A percentile compares a stretch with the other conserved stretches of the same genome.
These are phyloP conservation scores for Trichoderma simmonsii DNA, from an alignment of 2,329 filamentous ascomycete species.

Conservation along the genomic window DNA sequence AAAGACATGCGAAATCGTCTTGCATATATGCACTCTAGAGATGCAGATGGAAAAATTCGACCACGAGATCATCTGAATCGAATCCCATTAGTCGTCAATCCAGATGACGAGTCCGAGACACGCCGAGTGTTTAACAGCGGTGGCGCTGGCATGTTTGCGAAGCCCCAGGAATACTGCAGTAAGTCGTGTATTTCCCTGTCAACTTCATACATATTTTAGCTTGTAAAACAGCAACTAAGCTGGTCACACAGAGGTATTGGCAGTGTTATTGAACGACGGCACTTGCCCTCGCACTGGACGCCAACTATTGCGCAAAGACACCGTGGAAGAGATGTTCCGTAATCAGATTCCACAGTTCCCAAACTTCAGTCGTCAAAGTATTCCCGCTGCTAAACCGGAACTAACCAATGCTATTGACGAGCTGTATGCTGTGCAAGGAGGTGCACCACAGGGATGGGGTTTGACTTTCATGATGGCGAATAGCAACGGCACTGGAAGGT, in stretches of 20 bases:
- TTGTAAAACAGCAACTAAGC: not conserved
- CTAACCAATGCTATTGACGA: not conserved
- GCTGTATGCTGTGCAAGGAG: not conserved
- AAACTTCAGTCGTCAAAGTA: not conserved
- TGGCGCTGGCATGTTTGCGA: conserved; percentile 5
- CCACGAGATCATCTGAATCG: not conserved
- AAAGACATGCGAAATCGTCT: not conserved
- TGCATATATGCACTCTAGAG: not conserved
- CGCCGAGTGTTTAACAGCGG: not conserved
- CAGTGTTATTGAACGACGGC: conserved; percentile 1
- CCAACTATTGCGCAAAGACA: not conserved
- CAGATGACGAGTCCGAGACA: not conserved
- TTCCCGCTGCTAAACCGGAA: not conserved
- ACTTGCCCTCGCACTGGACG: not conserved
- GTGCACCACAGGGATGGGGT: conserved; percentile 4
- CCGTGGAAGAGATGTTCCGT: conserved; percentile 10
- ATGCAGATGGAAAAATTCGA: not conserved
- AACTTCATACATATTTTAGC: not conserved
- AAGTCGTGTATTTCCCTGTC: not conserved
- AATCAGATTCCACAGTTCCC: conserved; percentile 11
- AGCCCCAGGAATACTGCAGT: conserved; percentile 12
- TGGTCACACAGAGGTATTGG: not conserved
- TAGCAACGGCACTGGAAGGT: not conserved
- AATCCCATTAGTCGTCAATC: not conserved
- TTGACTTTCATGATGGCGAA: conserved; percentile 7